Percentiles rank a stretch among this genome's conserved stretches.
phyloP scores from a whole-genome alignment of 1,284 basidiomycete genomes.

The Megacollybia platyphylla region DNA sequence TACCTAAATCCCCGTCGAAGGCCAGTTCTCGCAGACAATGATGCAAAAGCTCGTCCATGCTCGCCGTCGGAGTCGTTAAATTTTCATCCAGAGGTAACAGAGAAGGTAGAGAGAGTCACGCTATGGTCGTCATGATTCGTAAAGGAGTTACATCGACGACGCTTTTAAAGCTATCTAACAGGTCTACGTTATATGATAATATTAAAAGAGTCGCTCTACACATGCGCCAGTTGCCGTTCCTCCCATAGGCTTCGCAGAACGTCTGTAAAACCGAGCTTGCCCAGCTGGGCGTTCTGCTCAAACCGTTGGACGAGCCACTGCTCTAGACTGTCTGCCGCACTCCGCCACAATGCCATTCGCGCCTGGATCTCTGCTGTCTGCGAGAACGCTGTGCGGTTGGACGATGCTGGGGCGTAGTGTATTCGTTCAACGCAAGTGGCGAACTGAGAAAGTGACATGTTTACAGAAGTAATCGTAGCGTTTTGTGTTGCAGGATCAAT shows the following conservation, averaged over 20 bases:
- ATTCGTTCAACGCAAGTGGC: conserved; percentile 85
- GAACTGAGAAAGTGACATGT: conserved; percentile 83
- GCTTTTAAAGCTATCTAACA: neutral
- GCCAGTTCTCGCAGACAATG: conserved; percentile 67
- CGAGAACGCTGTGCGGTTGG: conserved; percentile 50
- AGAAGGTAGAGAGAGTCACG: neutral
- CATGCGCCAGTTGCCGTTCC: conserved; percentile 15
- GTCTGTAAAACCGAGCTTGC: conserved; percentile 79
- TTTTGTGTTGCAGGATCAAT: conserved; percentile 71
- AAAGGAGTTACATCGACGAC: neutral
- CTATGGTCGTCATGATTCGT: neutral
- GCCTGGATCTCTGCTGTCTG: conserved; percentile 83
- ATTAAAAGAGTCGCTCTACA: neutral
- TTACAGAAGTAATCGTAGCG: conserved; percentile 79
- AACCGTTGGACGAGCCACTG: conserved; percentile 76
- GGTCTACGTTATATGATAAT: neutral
- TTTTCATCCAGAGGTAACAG: neutral
- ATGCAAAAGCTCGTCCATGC: conserved; percentile 65
- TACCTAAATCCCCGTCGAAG: conserved; percentile 68
- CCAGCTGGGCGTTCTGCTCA: conserved; percentile 77
- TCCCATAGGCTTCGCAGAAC: conserved; percentile 66
- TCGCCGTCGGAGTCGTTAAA: neutral
- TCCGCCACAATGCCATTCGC: conserved; percentile 65
- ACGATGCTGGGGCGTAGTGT: conserved; percentile 64
- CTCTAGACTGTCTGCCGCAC: conserved; percentile 72